Conservation (phyloP, 345 rosid species). For the Hypericum perforatum region DNA sequence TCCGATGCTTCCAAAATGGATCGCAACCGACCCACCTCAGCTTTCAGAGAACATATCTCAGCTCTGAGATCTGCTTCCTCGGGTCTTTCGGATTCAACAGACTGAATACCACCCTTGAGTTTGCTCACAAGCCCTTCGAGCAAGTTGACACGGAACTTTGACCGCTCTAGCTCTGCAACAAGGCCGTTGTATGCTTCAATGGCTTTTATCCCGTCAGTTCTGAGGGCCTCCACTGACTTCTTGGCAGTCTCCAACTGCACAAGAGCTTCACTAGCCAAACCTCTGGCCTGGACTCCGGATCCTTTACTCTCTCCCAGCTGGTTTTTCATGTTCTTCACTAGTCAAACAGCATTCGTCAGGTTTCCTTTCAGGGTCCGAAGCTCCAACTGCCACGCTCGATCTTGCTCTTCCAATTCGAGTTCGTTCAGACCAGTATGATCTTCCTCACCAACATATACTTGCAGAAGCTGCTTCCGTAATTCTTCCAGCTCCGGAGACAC, state of each 20-base stretch:
- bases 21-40: conserved; percentile 48
- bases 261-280: conserved; percentile 5
- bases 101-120: conserved; percentile 7
- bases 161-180: neutral
- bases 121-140: conserved; percentile 32
- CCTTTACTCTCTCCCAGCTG: conserved; percentile 9
- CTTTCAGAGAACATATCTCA: conserved; percentile 28
- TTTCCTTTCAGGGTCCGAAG: conserved; percentile 49
- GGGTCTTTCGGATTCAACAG: conserved; percentile 5
- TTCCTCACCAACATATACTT: neutral
- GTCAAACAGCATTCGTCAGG: conserved; percentile 46
- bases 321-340: conserved; percentile 63
- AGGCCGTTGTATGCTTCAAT: neutral
- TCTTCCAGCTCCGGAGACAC: conserved; percentile 2
- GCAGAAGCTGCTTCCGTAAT: neutral
- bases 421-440: neutral
- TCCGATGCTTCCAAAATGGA: conserved; percentile 45
- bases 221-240: conserved; percentile 3
- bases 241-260: conserved; percentile 4
- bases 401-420: neutral
- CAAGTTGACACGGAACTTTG: conserved; percentile 25
- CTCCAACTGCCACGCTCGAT: conserved; percentile 2
- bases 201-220: neutral
- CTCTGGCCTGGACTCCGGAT: neutral
- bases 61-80: conserved; percentile 19